Percentiles rank a stretch among this genome's conserved stretches.
Conservation (phyloP, 208 protist species). For the Acanthamoeba healyi region DNA sequence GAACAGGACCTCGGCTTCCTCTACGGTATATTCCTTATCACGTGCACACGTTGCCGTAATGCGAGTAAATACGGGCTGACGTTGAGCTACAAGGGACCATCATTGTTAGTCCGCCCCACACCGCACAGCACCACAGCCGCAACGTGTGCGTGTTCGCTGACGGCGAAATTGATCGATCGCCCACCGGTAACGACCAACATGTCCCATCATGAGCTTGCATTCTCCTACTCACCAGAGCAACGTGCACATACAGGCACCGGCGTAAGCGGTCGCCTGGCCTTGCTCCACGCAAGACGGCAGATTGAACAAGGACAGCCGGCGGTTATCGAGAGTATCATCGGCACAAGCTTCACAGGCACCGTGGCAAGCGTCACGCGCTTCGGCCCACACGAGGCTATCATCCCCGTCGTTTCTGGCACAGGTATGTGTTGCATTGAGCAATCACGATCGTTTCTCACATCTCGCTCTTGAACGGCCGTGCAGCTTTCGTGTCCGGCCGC, state of each 20-base stretch:
- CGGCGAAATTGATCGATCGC: conserved; percentile 19
- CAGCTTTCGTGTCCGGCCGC: too few species aligned
- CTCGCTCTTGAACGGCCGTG: too few species aligned
- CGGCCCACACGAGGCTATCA: too few species aligned
- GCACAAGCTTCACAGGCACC: conserved; percentile 9
- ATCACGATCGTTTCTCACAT: too few species aligned
- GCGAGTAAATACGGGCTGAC: too few species aligned
- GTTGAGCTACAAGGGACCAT: background rate
- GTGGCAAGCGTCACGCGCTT: background rate
- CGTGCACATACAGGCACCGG: background rate
- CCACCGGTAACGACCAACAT: background rate
- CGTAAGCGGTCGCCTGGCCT: background rate
- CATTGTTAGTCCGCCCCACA: background rate
- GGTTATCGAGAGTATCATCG: conserved; percentile 24
- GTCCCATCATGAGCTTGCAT: too few species aligned
- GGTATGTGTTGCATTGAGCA: too few species aligned
- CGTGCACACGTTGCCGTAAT: too few species aligned
- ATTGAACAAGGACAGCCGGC: background rate
- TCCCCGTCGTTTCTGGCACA: too few species aligned
- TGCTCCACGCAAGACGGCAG: background rate
- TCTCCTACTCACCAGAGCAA: background rate
- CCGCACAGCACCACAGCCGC: background rate
- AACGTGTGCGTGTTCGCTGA: conserved; percentile 54
- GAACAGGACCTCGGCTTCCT: conserved; percentile 22
- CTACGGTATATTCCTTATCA: too few species aligned